These are phyloP conservation scores for Quercus rubra DNA, from an alignment of 306 rosid species.

Conservation along the genomic window DNA sequence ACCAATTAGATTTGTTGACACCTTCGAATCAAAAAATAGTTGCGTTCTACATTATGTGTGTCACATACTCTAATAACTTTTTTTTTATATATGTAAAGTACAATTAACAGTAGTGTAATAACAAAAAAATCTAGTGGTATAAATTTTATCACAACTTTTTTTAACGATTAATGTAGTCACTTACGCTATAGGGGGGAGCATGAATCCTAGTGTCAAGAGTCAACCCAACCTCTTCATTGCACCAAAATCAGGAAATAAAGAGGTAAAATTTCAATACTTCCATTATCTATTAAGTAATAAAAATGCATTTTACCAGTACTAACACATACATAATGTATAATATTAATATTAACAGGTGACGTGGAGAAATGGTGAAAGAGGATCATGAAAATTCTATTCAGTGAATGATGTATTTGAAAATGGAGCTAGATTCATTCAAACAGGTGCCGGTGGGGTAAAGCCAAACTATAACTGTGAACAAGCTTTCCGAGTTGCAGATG, in stretches of 20 bases:
- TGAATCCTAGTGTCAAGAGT: slow-evolving; percentile 29
- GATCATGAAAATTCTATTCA: slow-evolving; percentile 24
- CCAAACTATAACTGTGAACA: slow-evolving; percentile 26
- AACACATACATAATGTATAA: too few relatives aligned
- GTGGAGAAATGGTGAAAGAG: slow-evolving; percentile 22
- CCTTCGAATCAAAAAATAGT: neutral
- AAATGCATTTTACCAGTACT: too few relatives aligned
- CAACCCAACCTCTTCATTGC: slow-evolving; percentile 44
- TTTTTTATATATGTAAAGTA: too few relatives aligned
- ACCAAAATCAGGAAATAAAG: slow-evolving; percentile 23
- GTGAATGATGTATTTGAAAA: slow-evolving; percentile 38
- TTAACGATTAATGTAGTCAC: too few relatives aligned
- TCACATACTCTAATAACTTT: too few relatives aligned
- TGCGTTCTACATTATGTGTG: too few relatives aligned
- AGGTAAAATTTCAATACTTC: slow-evolving; percentile 6
- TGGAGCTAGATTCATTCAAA: slow-evolving; percentile 25
- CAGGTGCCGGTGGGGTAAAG: neutral
- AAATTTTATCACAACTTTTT: too few relatives aligned
- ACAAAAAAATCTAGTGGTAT: too few relatives aligned
- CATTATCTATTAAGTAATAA: too few relatives aligned
- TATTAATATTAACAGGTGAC: neutral
- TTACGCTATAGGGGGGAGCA: neutral
- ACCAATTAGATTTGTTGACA: neutral
- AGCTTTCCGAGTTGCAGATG: slow-evolving; percentile 16
- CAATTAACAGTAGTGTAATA: too few relatives aligned